Evolutionary conservation across 2,329 filamentous ascomycete genomes (phyloP).

Genomic region (Pseudogymnoascus sp.): DNA sequence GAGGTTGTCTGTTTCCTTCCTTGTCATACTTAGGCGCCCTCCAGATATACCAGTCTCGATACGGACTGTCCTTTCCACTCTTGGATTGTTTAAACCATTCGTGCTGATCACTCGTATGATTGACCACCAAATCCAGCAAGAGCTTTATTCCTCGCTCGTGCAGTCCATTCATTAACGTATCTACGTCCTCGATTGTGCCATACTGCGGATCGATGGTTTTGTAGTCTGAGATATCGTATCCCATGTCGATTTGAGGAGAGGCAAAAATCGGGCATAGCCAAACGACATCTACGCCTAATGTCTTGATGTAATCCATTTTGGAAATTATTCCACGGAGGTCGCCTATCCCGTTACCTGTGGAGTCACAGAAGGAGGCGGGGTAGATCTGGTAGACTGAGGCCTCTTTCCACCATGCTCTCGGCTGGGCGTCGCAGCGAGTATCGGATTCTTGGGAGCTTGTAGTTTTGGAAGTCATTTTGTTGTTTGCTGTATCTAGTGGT

Average conservation of each 20-base stretch:
- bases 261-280: conserved; percentile 59
- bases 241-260: conserved; percentile 57
- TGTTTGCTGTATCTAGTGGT: not conserved
- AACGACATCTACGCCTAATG: conserved; percentile 51
- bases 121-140: conserved; percentile 62
- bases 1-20: conserved; percentile 46
- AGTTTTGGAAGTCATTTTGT: not conserved
- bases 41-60: conserved; percentile 58
- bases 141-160: conserved; percentile 54
- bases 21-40: conserved; percentile 44
- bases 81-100: conserved; percentile 47
- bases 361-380: conserved; percentile 46
- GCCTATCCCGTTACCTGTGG: conserved; percentile 48
- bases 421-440: not conserved
- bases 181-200: conserved; percentile 56
- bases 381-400: conserved; percentile 43
- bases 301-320: conserved; percentile 49
- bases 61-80: conserved; percentile 38
- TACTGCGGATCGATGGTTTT: conserved; percentile 55
- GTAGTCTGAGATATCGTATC: conserved; percentile 60
- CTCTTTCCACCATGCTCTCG: not conserved
- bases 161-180: conserved; percentile 47
- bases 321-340: conserved; percentile 51
- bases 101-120: conserved; percentile 51
- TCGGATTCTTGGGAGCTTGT: not conserved